Base-by-base conservation (phyloP, 2,329 filamentous ascomycete genomes). In the Myriosclerotinia duriaeana region DNA sequence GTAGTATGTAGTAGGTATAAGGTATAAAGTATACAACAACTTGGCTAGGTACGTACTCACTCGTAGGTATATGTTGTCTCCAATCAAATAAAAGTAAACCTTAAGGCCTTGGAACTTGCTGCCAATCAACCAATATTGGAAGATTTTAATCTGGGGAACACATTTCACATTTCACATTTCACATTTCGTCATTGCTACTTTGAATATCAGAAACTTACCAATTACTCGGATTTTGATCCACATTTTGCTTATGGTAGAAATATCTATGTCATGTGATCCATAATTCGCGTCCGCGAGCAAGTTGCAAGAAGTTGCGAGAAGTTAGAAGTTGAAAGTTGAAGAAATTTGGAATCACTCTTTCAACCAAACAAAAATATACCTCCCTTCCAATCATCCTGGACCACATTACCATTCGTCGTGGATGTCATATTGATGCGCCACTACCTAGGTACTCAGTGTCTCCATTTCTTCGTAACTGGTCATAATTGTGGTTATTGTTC, bases 241-340 rank as follows among this genome's bases (percentile, higher is more conserved):
- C 26, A 26, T 26, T 26, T 26, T 26, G 12, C 11, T 5, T 20
- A 26, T 17, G n/a, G 3, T 38, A 5, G 9, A 11, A 5, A 22
- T 11, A 22, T 20, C 5, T 4, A 14, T 26, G 15, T 61, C 58
- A 61, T 61, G 58, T 61, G 58, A 61, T 50, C 34, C 58, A 50
- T 61, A 61, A 40, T 50, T 64, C 61, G 53, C 52, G 61, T 64
- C 42, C 61, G 61, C 61, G 61, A 64, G 52, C 56, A 26, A 26
- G 26, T 64, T 64, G 56, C 56, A 50, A 56, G 38, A 64, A 56
- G 52, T 11, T 36, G 50, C 38, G 52, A 52, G 20, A 20, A 36
- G 61, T 26, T 56, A 26, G 22, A 20, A 36, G 38, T 40, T 40
- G 11, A 44, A 50, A 20, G n/a, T 50, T 50, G 0, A 22, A 60